A percentile compares a stretch with the other conserved stretches of the same genome.
phyloP scores from a whole-genome alignment of 495 filamentous ascomycete genomes.

The Daldinia caldariorum region DNA sequence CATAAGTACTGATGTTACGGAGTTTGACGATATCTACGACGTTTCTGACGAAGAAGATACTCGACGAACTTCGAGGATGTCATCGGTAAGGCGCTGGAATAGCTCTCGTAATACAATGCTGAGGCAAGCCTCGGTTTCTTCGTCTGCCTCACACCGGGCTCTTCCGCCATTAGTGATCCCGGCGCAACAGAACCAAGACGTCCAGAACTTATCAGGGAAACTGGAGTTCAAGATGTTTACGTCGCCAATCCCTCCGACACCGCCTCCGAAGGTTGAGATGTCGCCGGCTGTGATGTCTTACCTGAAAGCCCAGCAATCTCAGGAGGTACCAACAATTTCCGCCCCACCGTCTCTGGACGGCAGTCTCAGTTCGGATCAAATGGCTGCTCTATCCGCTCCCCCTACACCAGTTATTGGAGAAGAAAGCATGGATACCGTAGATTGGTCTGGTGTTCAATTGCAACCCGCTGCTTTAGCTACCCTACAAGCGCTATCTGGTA shows the following conservation, averaged over 20 bases:
- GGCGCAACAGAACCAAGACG: conserved; percentile 38
- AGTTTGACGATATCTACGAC: conserved; percentile 89
- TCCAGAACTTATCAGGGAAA: conserved; percentile 51
- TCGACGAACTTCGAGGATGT: conserved; percentile 39
- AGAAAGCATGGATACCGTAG: conserved; percentile 58
- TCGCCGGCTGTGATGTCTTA: conserved; percentile 76
- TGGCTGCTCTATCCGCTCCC: conserved; percentile 79
- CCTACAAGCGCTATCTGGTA: conserved; percentile 75
- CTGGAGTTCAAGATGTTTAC: conserved; percentile 64
- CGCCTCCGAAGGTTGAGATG: conserved; percentile 77
- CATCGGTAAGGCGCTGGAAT: conserved; percentile 49
- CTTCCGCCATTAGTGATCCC: conserved; percentile 82
- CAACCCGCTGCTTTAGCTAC: conserved; percentile 81
- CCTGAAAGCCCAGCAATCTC: conserved; percentile 63
- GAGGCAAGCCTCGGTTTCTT: conserved; percentile 42
- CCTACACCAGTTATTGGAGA: conserved; percentile 77
- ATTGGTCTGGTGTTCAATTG: conserved; percentile 74
- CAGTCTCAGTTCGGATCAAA: conserved; percentile 84
- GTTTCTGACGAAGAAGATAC: conserved; percentile 71
- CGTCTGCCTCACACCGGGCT: conserved; percentile 52
- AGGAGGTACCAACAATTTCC: conserved; percentile 74
- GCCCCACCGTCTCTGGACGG: conserved; percentile 89
- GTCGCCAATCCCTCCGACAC: conserved; percentile 80
- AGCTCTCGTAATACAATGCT: conserved; percentile 47
- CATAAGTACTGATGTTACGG: conserved; percentile 64